A percentile compares a stretch with the other conserved stretches of the same genome.
Evolutionary conservation across 306 rosid species (phyloP).

Genomic region (Cucurbita maxima): DNA sequence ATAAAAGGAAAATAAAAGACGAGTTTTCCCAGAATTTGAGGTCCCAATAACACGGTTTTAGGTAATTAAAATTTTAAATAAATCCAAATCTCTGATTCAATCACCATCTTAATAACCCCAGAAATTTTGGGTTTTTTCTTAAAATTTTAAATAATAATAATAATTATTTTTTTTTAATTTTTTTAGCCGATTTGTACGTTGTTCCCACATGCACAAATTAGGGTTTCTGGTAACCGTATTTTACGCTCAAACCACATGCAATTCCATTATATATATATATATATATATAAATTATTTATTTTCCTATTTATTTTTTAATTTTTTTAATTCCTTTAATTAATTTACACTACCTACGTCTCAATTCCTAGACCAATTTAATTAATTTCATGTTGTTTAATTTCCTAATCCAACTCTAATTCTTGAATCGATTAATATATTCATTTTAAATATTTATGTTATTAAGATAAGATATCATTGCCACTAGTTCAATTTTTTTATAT

Average conservation of each 20-base stretch:
- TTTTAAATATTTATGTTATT: background rate
- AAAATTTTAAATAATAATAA: too few species aligned
- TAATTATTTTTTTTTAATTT: too few species aligned
- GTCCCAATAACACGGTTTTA: conserved; percentile 7
- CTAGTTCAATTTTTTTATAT: background rate
- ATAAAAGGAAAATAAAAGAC: background rate
- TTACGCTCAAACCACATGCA: conserved; percentile 61
- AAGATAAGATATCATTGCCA: background rate
- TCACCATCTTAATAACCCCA: conserved; percentile 4
- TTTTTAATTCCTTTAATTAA: background rate
- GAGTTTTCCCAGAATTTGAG: background rate
- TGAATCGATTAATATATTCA: too few species aligned
- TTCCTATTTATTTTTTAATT: background rate
- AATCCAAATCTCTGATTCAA: background rate
- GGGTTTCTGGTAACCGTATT: conserved; percentile 30
- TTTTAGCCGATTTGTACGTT: conserved; percentile 11
- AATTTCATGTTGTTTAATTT: conserved; percentile 3
- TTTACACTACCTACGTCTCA: background rate
- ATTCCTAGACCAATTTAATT: background rate
- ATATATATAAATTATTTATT: background rate
- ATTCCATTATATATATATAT: background rate
- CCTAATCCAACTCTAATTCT: background rate
- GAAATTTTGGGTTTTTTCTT: background rate
- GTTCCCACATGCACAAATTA: conserved; percentile 21
- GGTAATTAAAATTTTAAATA: background rate